Conservation (phyloP, 2,329 filamentous ascomycete genomes). For the Pseudohalonectria lignicola region DNA sequence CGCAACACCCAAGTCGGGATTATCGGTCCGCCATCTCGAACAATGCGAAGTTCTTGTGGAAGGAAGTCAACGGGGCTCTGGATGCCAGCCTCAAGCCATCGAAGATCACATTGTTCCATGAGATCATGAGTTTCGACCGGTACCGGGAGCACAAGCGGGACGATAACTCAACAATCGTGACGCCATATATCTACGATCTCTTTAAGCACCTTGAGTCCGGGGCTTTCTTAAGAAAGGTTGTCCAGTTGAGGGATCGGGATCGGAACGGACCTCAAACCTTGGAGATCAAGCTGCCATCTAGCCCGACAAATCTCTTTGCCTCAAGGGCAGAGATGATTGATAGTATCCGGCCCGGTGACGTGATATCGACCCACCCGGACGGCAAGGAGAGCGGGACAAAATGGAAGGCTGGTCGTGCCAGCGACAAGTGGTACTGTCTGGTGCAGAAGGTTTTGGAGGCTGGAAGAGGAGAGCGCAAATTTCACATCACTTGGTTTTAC, state of each 20-base stretch:
- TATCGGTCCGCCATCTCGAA: conserved; percentile 51
- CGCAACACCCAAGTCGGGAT: conserved; percentile 36
- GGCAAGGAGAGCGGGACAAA: conserved; percentile 31
- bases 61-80: conserved; percentile 47
- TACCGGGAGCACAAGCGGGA: conserved; percentile 14
- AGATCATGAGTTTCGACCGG: conserved; percentile 27
- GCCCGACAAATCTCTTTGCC: no score
- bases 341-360: conserved; percentile 31
- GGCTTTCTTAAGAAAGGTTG: conserved; percentile 29
- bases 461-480: conserved; percentile 23
- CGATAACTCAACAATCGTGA: conserved; percentile 48
- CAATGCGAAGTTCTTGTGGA: conserved; percentile 52
- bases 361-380: conserved; percentile 36
- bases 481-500: conserved; percentile 68
- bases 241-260: no score
- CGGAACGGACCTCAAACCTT: no score
- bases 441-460: conserved; percentile 44
- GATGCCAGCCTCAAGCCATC: background rate
- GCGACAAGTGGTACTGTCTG: conserved; percentile 54
- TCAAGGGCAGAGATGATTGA: conserved; percentile 11
- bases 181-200: conserved; percentile 52
- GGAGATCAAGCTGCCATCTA: background rate
- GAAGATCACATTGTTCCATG: conserved; percentile 38
- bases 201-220: conserved; percentile 56
- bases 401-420: conserved; percentile 44